phyloP scores from a whole-genome alignment of 2,329 filamentous ascomycete genomes.

The Epichloe hybrida region DNA sequence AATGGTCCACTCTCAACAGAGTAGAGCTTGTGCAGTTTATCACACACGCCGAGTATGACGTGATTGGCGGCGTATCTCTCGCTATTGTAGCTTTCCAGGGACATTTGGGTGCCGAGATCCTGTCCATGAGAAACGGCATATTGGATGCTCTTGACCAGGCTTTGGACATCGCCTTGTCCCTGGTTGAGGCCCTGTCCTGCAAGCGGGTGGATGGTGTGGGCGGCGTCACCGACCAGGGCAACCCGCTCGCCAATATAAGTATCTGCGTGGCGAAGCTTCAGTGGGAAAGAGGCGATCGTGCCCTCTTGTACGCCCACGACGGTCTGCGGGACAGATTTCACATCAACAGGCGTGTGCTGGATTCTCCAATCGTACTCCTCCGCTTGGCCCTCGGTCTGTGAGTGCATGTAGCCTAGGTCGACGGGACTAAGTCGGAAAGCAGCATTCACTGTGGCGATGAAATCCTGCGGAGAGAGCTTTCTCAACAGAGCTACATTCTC shows the following conservation, averaged over 20 bases:
- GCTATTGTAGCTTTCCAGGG: conserved; percentile 66
- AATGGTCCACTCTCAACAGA: conserved; percentile 67
- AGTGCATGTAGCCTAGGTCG: conserved; percentile 76
- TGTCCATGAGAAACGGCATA: conserved; percentile 70
- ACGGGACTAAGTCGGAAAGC: conserved; percentile 71
- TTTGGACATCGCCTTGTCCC: conserved; percentile 77
- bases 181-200: conserved; percentile 92
- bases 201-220: conserved; percentile 88
- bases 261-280: conserved; percentile 85
- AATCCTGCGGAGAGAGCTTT: conserved; percentile 56
- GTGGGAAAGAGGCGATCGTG: conserved; percentile 77
- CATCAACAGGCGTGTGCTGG: conserved; percentile 48
- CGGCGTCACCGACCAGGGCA: conserved; percentile 84
- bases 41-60: conserved; percentile 62
- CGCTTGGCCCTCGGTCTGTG: conserved; percentile 39
- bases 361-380: conserved; percentile 79
- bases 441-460: conserved; percentile 81
- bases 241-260: conserved; percentile 85
- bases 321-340: conserved; percentile 46
- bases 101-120: conserved; percentile 69
- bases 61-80: conserved; percentile 77
- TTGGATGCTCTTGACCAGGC: conserved; percentile 60
- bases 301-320: conserved; percentile 62
- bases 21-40: conserved; percentile 89
- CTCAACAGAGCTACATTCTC: conserved; percentile 68